A percentile compares a stretch with the other conserved stretches of the same genome.
Evolutionary conservation across 306 rosid genomes (phyloP).

Genomic region (Gillenia trifoliata): DNA sequence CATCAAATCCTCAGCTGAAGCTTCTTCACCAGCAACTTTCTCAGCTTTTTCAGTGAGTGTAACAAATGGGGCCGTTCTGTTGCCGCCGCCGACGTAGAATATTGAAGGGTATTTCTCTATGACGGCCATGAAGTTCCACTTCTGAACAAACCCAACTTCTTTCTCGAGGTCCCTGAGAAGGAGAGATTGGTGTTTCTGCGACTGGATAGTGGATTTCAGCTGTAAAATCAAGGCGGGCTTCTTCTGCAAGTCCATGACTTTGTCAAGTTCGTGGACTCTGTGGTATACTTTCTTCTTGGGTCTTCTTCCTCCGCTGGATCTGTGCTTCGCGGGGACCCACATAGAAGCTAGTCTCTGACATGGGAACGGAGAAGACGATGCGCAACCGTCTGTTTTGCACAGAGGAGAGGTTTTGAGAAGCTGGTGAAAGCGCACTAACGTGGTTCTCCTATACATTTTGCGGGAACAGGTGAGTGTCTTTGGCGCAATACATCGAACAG

Average conservation of each 20-base stretch:
- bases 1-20: constrained; percentile 39
- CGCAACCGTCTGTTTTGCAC: neutral
- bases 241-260: constrained; percentile 69
- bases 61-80: constrained; percentile 48
- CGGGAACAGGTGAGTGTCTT: neutral
- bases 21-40: constrained; percentile 48
- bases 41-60: constrained; percentile 51
- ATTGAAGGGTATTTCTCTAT: constrained; percentile 62
- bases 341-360: constrained; percentile 6
- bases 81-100: constrained; percentile 52
- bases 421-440: neutral
- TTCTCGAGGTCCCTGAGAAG: constrained; percentile 73
- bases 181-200: constrained; percentile 33
- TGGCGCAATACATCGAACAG: constrained; percentile 20
- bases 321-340: constrained; percentile 33
- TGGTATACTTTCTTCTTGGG: constrained; percentile 73
- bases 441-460: constrained; percentile 6
- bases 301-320: constrained; percentile 67
- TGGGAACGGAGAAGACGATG: neutral
- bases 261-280: constrained; percentile 63
- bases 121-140: constrained; percentile 83
- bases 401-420: neutral
- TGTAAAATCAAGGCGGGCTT: constrained; percentile 62
- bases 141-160: constrained; percentile 76
- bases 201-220: constrained; percentile 62